A percentile compares a stretch with the other conserved stretches of the same genome.
phyloP scores from a whole-genome alignment of 2,329 filamentous ascomycete genomes.

The Trichoderma harzianum region DNA sequence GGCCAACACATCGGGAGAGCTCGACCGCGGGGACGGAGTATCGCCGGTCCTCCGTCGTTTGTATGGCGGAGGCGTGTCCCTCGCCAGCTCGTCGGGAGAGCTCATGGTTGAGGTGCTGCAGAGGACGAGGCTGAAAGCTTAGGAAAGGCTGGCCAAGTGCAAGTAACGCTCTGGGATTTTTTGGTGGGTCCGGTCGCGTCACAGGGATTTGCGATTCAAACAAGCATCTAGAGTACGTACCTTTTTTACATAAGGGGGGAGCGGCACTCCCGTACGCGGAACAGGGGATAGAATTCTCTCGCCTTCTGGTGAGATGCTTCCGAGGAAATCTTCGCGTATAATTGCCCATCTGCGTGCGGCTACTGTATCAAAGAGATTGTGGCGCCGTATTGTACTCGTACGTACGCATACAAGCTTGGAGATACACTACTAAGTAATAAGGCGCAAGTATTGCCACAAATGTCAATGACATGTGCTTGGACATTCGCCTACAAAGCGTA shows the following conservation, averaged over 20 bases:
- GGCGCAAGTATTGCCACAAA: neutral
- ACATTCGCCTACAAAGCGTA: neutral
- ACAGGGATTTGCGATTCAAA: neutral
- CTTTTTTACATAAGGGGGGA: neutral
- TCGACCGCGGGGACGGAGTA: slow-evolving; percentile 28
- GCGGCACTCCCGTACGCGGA: neutral
- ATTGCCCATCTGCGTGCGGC: neutral
- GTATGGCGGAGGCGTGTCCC: slow-evolving; percentile 25
- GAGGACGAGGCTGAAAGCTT: slow-evolving; percentile 20
- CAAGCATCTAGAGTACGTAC: neutral
- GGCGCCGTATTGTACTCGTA: neutral
- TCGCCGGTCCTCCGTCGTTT: slow-evolving; percentile 36
- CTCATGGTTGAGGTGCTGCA: slow-evolving; percentile 27
- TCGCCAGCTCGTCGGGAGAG: slow-evolving; percentile 26
- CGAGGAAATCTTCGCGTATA: neutral
- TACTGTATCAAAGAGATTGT: neutral
- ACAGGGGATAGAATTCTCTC: neutral
- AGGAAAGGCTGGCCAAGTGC: neutral
- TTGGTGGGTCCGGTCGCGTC: slow-evolving; percentile 18
- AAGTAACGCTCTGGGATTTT: slow-evolving; percentile 16
- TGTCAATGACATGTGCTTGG: neutral
- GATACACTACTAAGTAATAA: neutral
- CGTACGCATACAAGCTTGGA: neutral
- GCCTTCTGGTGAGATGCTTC: neutral
- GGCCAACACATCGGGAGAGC: slow-evolving; percentile 24